Base-by-base conservation (phyloP, 192 early-diverging fungal genomes). In the Podila clonocystis region DNA sequence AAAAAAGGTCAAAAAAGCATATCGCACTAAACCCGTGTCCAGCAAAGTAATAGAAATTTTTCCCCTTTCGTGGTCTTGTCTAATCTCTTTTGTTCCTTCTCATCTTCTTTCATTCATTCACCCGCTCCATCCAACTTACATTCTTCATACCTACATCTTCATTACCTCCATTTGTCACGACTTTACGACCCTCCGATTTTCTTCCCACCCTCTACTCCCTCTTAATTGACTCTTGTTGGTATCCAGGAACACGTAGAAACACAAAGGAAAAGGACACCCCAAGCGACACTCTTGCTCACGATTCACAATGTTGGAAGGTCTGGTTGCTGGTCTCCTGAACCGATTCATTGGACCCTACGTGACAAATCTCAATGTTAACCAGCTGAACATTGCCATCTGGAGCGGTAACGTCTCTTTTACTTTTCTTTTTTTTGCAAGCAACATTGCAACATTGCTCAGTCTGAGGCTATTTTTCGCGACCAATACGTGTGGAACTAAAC, bases 361-460 rank as follows among this genome's bases (percentile, higher is more conserved):
- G 50, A 91, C 92, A 38, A 97, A 98, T 84, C 89, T 99, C 28
- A 95, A 97, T 73, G 93, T 94, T 33, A 94, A 91, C 61, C 97
- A 99, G 89, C 91, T 99, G 67, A 95, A 94, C 68, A 91, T 99
- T 64, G 97, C 93, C 34, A 94, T 99, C 59, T 99, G 97, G 97
- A 90, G 91, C 73, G 96, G 95, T 95, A 92, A n/a, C 76, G 66
- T n/a, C 5, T 36, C 50, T 5, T 38, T 28, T 45, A 8, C 8
- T 20, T 26, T 57, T 28, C 33, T n/a, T 6, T 33, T 22, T 17
- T 29, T 20, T 24, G 9, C 41, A 26, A 34, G 12, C 33, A 28
- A 13, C 41, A 38, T 17, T 22, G 41, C 38, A 45, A 15, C 41
- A 45, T 45, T 45, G 13, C 41, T 15, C 41, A 15, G 41, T 15